Conservation (phyloP, 805 yeast species). For the Yamadazyma insecticola region DNA sequence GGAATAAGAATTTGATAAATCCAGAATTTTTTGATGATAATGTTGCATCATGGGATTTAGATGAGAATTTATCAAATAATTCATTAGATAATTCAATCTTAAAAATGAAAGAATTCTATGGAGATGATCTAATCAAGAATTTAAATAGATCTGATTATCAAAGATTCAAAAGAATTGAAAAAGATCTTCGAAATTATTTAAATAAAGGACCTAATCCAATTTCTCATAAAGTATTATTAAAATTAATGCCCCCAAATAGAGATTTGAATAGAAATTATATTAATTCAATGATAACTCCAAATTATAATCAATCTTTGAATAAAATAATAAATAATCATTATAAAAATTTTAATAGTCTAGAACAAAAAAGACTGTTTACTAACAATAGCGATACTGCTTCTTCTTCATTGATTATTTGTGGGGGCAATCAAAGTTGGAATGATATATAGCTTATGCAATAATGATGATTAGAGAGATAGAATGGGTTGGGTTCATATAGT, state of each 20-base stretch:
- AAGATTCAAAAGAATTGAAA: conserved; percentile 20
- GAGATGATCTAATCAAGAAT: conserved; percentile 25
- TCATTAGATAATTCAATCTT: conserved; percentile 11
- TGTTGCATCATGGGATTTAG: conserved; percentile 34
- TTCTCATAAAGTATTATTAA: conserved; percentile 11
- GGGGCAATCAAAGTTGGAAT: conserved; percentile 11
- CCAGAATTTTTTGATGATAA: conserved; percentile 26
- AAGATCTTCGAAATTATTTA: conserved; percentile 10
- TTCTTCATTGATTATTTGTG: conserved; percentile 18
- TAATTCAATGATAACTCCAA: conserved; percentile 2
- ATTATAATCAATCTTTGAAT: conserved; percentile 12
- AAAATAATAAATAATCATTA: conserved; percentile 3
- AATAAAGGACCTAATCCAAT: conserved; percentile 9
- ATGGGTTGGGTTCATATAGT: too few relatives aligned
- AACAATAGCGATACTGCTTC: conserved; percentile 14
- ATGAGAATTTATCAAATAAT: conserved; percentile 17
- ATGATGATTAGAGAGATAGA: not conserved
- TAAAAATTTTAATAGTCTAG: conserved; percentile 6
- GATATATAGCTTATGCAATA: conserved; percentile 3
- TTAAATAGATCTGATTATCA: conserved; percentile 19
- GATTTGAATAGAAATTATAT: conserved; percentile 6
- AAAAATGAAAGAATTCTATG: conserved; percentile 18
- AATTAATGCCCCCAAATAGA: conserved; percentile 6
- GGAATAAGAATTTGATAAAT: conserved; percentile 18
- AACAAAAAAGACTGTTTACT: too few relatives aligned